phyloP scores from a whole-genome alignment of 2,329 filamentous ascomycete species.

The Aschersonia sp. region DNA sequence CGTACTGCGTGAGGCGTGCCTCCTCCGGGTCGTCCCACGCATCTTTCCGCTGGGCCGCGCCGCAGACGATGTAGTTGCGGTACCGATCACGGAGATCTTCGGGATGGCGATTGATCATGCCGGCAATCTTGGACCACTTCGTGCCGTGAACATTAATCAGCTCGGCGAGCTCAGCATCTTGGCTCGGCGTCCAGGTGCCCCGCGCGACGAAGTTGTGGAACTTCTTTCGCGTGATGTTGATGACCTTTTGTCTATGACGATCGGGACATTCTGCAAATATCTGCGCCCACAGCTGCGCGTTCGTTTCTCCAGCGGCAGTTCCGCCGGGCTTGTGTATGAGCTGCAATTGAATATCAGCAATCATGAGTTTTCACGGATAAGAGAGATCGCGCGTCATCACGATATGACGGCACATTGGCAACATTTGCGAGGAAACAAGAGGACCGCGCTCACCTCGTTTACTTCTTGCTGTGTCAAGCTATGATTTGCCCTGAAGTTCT shows the following conservation, averaged over 20 bases:
- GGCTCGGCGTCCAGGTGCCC: slow-evolving; percentile 26
- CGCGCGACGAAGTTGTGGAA: slow-evolving; percentile 51
- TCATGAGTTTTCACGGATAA: background rate
- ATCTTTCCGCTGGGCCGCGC: slow-evolving; percentile 33
- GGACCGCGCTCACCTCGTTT: slow-evolving; percentile 25
- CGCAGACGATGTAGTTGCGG: slow-evolving; percentile 50
- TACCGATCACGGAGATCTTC: slow-evolving; percentile 57
- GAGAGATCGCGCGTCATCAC: too few relatives aligned
- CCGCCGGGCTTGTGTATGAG: slow-evolving; percentile 22
- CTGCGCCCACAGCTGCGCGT: slow-evolving; percentile 32
- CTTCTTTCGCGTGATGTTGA: slow-evolving; percentile 41
- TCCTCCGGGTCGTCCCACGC: slow-evolving; percentile 50
- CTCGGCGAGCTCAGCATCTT: slow-evolving; percentile 19
- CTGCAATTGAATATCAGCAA: slow-evolving; percentile 7
- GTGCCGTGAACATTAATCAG: slow-evolving; percentile 22
- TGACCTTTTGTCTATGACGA: slow-evolving; percentile 36
- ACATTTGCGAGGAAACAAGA: slow-evolving; percentile 5
- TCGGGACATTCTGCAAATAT: slow-evolving; percentile 33
- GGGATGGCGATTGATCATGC: slow-evolving; percentile 46
- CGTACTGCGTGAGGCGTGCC: slow-evolving; percentile 30
- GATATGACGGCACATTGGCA: too few relatives aligned
- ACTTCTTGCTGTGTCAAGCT: slow-evolving; percentile 27
- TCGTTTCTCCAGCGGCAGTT: slow-evolving; percentile 18
- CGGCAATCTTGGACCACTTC: slow-evolving; percentile 48
- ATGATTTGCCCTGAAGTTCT: slow-evolving; percentile 27